A percentile compares a stretch with the other conserved stretches of the same genome.
Conservation (phyloP, 306 rosid species). For the Adenanthera pavonina region DNA sequence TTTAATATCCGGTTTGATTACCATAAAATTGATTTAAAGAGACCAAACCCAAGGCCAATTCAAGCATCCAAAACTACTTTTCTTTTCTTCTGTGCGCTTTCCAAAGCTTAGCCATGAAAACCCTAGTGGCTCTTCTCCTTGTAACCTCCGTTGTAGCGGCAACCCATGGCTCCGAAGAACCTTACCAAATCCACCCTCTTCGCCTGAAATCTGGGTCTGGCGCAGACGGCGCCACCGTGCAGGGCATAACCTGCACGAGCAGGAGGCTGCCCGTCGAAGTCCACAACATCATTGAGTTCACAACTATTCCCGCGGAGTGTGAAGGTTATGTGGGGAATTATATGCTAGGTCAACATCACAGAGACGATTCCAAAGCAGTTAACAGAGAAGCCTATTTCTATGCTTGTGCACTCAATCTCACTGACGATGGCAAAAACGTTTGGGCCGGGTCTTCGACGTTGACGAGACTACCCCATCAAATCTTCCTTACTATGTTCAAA, state of each 20-base stretch:
- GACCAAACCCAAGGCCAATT: no score
- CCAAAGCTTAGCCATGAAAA: no score
- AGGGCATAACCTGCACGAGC: slow-evolving; percentile 47
- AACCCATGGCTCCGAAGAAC: background rate
- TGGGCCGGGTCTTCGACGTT: slow-evolving; percentile 56
- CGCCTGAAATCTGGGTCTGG: slow-evolving; percentile 20
- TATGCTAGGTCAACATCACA: slow-evolving; percentile 46
- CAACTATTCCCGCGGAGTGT: slow-evolving; percentile 51
- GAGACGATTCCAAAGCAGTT: slow-evolving; percentile 51
- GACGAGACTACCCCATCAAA: slow-evolving; percentile 68
- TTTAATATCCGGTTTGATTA: no score
- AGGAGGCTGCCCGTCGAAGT: slow-evolving; percentile 68
- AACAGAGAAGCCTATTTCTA: slow-evolving; percentile 32
- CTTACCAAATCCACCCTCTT: slow-evolving; percentile 46
- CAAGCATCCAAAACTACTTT: no score
- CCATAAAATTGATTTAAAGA: background rate
- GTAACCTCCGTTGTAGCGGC: background rate
- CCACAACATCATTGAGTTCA: slow-evolving; percentile 47
- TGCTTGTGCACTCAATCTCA: slow-evolving; percentile 30
- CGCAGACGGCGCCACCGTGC: slow-evolving; percentile 14
- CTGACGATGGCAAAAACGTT: slow-evolving; percentile 27
- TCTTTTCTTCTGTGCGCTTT: no score
- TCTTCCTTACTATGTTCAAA: slow-evolving; percentile 48
- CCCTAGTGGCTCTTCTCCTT: no score
- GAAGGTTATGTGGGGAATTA: slow-evolving; percentile 55